Conservation (phyloP, 345 rosid genomes). For the Linum tenue region DNA sequence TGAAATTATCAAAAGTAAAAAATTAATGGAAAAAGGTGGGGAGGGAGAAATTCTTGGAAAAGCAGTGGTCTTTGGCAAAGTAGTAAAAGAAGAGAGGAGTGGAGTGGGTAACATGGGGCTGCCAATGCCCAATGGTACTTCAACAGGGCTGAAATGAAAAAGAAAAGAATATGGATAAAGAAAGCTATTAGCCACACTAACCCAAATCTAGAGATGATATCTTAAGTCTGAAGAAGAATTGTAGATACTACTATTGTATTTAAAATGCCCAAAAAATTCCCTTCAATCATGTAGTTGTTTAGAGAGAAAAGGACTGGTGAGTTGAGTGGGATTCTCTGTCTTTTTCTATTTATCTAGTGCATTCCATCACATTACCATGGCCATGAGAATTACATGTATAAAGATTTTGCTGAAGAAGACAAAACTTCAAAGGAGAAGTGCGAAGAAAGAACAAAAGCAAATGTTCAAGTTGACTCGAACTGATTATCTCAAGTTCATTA, state of each 20-base stretch:
- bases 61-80: slow-evolving; percentile 10
- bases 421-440: slow-evolving; percentile 15
- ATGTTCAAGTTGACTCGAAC: too few species aligned
- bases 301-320: slow-evolving; percentile 3
- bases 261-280: slow-evolving; percentile 22
- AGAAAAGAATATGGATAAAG: slow-evolving; percentile 15
- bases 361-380: slow-evolving; percentile 4
- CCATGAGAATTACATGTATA: background rate
- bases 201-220: slow-evolving; percentile 23
- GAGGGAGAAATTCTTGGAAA: slow-evolving; percentile 13
- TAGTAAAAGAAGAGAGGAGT: slow-evolving; percentile 3
- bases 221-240: background rate
- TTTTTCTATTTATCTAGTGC: too few species aligned
- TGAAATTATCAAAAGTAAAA: background rate
- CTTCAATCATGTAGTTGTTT: slow-evolving; percentile 34
- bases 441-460: too few species aligned
- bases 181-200: slow-evolving; percentile 27
- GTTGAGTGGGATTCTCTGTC: slow-evolving; percentile 3
- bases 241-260: slow-evolving; percentile 11
- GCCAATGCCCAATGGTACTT: slow-evolving; percentile 20
- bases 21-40: background rate
- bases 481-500: too few species aligned
- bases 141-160: slow-evolving; percentile 16
- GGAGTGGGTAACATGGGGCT: slow-evolving; percentile 30
- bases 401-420: slow-evolving; percentile 1